A percentile compares a stretch with the other conserved stretches of the same genome.
Evolutionary conservation across 495 filamentous ascomycete species (phyloP).

Genomic region (Penicillium daleae): DNA sequence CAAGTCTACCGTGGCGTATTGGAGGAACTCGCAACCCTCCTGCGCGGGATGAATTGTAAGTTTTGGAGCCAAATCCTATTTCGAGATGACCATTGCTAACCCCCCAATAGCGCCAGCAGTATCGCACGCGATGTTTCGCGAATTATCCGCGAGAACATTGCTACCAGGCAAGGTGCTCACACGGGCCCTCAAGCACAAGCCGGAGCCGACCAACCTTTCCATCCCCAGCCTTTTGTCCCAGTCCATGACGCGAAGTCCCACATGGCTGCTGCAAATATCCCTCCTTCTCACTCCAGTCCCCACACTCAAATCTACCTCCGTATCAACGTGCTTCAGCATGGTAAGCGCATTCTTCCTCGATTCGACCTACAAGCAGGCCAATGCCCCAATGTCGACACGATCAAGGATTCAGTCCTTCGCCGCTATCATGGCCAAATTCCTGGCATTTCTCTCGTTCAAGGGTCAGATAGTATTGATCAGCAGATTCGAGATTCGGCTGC

Average conservation of each 20-base stretch:
- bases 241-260: constrained; percentile 14
- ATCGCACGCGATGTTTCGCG: constrained; percentile 50
- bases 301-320: constrained; percentile 36
- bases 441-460: constrained; percentile 19
- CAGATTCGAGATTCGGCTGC: constrained; percentile 26
- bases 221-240: constrained; percentile 22
- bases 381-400: constrained; percentile 38
- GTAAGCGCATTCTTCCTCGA: constrained; percentile 46
- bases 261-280: constrained; percentile 6
- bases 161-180: constrained; percentile 29
- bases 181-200: constrained; percentile 17
- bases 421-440: constrained; percentile 42
- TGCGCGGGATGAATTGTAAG: constrained; percentile 50
- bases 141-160: constrained; percentile 46
- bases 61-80: not conserved
- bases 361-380: constrained; percentile 43
- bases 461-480: constrained; percentile 15
- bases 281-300: constrained; percentile 3
- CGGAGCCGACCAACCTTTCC: constrained; percentile 26
- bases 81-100: constrained; percentile 16
- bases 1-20: constrained; percentile 43
- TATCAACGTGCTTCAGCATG: constrained; percentile 47
- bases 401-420: constrained; percentile 39
- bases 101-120: constrained; percentile 41
- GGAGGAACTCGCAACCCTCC: constrained; percentile 34